These are phyloP conservation scores for Aspergillus sp. DNA, from an alignment of 2,329 filamentous ascomycete species.

Conservation along the genomic window DNA sequence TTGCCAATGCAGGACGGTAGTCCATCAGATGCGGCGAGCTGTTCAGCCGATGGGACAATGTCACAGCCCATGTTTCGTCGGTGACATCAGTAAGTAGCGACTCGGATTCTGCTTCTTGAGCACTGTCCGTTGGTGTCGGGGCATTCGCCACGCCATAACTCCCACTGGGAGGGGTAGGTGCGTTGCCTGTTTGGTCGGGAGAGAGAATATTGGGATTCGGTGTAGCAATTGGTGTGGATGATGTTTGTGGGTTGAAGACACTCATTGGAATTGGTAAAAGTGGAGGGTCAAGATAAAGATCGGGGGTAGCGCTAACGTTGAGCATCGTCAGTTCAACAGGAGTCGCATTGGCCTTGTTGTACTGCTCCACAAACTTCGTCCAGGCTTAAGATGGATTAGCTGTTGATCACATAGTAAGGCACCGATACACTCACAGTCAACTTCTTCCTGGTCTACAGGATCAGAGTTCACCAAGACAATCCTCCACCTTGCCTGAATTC, in stretches of 20 bases:
- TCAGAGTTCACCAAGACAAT: slow-evolving; percentile 55
- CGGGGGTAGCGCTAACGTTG: slow-evolving; percentile 33
- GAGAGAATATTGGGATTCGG: slow-evolving; percentile 39
- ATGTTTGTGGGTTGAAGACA: slow-evolving; percentile 30
- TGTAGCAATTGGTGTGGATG: slow-evolving; percentile 40
- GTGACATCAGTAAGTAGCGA: slow-evolving; percentile 56
- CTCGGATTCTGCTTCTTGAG: slow-evolving; percentile 52
- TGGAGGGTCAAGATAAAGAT: slow-evolving; percentile 35
- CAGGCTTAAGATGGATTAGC: slow-evolving; percentile 34
- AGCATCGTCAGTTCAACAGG: slow-evolving; percentile 38
- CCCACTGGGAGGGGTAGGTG: slow-evolving; percentile 36
- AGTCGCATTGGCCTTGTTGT: slow-evolving; percentile 34
- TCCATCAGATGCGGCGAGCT: slow-evolving; percentile 41
- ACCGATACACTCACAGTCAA: slow-evolving; percentile 41
- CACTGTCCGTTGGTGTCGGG: slow-evolving; percentile 32
- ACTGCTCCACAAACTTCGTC: slow-evolving; percentile 35
- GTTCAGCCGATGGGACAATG: slow-evolving; percentile 52
- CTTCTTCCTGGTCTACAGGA: slow-evolving; percentile 51
- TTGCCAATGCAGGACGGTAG: slow-evolving; percentile 44
- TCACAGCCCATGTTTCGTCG: slow-evolving; percentile 60
- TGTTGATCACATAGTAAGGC: not conserved
- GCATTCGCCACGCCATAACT: slow-evolving; percentile 37
- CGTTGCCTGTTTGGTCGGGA: slow-evolving; percentile 43
- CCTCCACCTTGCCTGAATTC: slow-evolving; percentile 54
- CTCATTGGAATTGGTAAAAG: slow-evolving; percentile 31